These are phyloP conservation scores for Truncatella angustata DNA, from an alignment of 2,329 filamentous ascomycete species.

Conservation along the genomic window DNA sequence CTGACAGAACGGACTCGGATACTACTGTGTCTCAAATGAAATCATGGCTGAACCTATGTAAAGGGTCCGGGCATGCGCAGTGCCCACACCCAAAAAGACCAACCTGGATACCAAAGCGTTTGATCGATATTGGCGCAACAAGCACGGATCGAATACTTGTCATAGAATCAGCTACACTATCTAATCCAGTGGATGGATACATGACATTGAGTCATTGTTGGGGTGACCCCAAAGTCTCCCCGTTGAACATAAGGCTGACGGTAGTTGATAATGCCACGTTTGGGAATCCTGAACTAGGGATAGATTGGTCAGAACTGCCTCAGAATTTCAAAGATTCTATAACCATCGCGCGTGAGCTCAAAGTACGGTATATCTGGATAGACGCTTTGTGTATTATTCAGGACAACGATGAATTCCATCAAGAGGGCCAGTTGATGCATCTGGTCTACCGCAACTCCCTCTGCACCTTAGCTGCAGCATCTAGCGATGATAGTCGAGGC, in stretches of 20 bases:
- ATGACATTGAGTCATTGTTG: conserved; percentile 5
- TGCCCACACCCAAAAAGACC: too few species aligned
- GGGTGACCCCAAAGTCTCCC: background rate
- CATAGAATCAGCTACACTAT: background rate
- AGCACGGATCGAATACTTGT: background rate
- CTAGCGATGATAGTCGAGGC: background rate
- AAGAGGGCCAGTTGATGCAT: conserved; percentile 1
- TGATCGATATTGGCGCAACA: background rate
- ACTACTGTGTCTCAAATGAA: too few species aligned
- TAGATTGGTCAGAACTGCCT: background rate
- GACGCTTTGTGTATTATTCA: conserved; percentile 7
- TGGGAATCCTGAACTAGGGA: background rate
- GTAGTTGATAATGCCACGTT: too few species aligned
- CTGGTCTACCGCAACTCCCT: conserved; percentile 8
- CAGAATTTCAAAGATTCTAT: conserved; percentile 3
- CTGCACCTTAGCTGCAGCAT: conserved; percentile 4
- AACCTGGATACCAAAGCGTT: background rate
- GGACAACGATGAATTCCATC: background rate
- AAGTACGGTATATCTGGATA: conserved; percentile 4
- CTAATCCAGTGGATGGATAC: background rate
- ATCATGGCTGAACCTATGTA: too few species aligned
- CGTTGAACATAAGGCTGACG: background rate
- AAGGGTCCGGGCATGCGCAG: too few species aligned
- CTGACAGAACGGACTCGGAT: too few species aligned
- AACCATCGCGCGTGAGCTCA: background rate